Base-by-base conservation (phyloP, 176 grass and related monocot species). In the Oryza rufipogon region DNA sequence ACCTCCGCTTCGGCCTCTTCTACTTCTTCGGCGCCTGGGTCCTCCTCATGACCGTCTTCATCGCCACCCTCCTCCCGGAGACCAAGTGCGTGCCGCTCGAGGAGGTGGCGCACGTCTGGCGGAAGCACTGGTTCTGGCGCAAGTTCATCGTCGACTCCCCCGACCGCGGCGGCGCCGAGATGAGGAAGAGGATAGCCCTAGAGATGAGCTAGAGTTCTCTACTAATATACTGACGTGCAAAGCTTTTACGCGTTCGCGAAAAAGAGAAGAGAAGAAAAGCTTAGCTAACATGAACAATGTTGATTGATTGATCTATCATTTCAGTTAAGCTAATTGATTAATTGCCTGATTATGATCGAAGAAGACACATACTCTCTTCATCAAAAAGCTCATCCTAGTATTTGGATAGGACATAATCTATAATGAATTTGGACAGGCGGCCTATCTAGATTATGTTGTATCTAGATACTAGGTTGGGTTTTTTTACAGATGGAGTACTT, bases 171-270 rank as follows among this genome's bases (percentile, higher is more conserved):
- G 80, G 79, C 60, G 88, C 88, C 0, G 88, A 86, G 80, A 90
- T 90, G 88, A 86, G 88, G 88, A 90, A 87, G 84, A 90, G 49
- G 88, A 90, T 87, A 90, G 88, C 88, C 20, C 79, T 90, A 87
- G 88, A 90, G 84, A 86, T 90, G 88, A 90, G 88, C 84, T 90
- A 52, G 4, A 38, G 36, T 38, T 38, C 36, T 38, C 4, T 38
- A 6, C 5, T 38, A 38, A 38, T 38, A 38, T 38, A 38, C 5
- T 38, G 36, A 38, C 36, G 36, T 6, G 5, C 6, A 38, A 38
- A 6, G 6, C 36, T 38, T 5, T 38, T 38, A 5, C 36, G 36
- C 6, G 36, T 38, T 38, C 2, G 0, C 33, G 4, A 34, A 34
- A 34, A 34, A 34, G 4, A 34, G 33, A 33, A 33, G 33, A 34